phyloP scores from a whole-genome alignment of 176 grass and related monocot species.

The Lolium multiflorum region DNA sequence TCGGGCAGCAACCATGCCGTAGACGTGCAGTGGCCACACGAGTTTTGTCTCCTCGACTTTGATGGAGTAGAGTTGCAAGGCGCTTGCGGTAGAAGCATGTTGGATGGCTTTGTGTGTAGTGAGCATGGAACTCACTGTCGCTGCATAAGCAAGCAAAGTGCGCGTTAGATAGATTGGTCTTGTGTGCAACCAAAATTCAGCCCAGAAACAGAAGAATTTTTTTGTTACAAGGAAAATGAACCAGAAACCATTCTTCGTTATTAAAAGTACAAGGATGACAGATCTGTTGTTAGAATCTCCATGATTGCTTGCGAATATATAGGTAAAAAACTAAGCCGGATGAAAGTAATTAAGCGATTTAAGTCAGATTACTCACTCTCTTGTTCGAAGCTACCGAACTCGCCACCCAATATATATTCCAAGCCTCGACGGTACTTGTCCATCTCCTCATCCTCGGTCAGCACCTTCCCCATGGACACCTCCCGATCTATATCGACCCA shows the following conservation, averaged over 20 bases:
- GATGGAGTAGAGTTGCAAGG: slow-evolving; percentile 5
- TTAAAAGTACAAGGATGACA: too few species aligned
- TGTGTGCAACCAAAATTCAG: not conserved
- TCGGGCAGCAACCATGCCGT: not conserved
- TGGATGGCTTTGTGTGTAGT: not conserved
- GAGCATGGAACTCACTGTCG: not conserved
- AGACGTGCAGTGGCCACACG: not conserved
- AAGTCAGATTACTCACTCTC: not conserved
- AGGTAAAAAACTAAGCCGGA: too few species aligned
- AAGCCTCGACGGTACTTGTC: not conserved
- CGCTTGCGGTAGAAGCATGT: not conserved
- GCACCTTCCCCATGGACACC: not conserved
- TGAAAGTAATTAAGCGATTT: not conserved
- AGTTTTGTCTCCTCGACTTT: not conserved
- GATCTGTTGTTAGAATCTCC: too few species aligned
- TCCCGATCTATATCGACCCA: not conserved
- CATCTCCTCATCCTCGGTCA: not conserved
- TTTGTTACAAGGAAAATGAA: not conserved
- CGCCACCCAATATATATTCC: not conserved
- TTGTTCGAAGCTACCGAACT: not conserved
- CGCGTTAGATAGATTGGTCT: not conserved
- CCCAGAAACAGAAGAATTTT: not conserved
- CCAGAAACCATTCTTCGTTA: too few species aligned
- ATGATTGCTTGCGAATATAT: too few species aligned
- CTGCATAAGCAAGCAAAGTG: not conserved